Evolutionary conservation across 2,329 filamentous ascomycete species (phyloP), one percentile per base, ranked within the genome.

Genomic region (Fusarium transvaalense): DNA sequence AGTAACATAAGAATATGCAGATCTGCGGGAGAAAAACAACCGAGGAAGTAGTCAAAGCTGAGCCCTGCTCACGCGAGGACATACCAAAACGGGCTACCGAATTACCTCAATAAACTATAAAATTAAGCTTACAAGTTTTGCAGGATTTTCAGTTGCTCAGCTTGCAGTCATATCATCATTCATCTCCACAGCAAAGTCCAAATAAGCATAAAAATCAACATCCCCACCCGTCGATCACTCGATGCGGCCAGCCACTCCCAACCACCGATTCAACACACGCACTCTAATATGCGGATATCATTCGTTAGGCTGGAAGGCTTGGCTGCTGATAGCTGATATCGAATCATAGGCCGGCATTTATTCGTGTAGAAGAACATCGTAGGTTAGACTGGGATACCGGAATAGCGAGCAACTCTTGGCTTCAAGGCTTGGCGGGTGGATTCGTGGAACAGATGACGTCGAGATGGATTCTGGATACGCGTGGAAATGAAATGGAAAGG

Each of bases 291-390:
- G 6, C 14, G 3, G 0, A 17, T 32, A 4, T 5, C 5, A 47
- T 47, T 47, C 7, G 43, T 34, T 1, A 12, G 19, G 2, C 2
- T 2, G 6, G 8, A 21, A 32, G 19, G 5, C 43, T 47, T 47
- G 45, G 29, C 29, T 10, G 19, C 12, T 13, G 10, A 4, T 8
- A 19, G 29, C 0, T 0, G 1, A 0, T 0, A 6, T 15, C 45
- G 19, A 47, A 34, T 21, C 10, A 34, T 9, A 34, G 5, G 14
- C 19, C 2, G 2, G 19, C 25, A 32, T 34, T 5, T 9, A 14
- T 23, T 10, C 23, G 10, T n/a, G 12, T 38, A 19, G 13, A 21
- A 17, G 19, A 38, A 21, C 37, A 17, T 38, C n/a, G n/a, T 14
- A 38, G 37, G 37, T 3, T 38, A 5, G 37, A 21, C 12, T 6